Base-by-base conservation (phyloP, 2,329 filamentous ascomycete genomes). In the Pseudogymnoascus verrucosus region DNA sequence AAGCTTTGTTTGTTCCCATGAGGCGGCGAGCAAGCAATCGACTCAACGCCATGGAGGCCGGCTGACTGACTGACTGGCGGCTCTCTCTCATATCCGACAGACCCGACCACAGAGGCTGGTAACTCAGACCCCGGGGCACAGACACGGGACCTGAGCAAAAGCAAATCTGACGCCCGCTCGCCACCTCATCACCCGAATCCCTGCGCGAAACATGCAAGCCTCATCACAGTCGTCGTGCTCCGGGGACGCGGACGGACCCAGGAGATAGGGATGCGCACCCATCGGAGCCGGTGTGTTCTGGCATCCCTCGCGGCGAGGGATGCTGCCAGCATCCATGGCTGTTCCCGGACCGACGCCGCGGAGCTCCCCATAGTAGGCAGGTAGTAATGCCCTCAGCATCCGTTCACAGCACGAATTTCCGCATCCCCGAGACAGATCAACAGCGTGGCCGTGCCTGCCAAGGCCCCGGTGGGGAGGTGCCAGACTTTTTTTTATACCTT, bases 151-250 rank as follows among this genome's bases (percentile, higher is more conserved):
- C 10, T 57, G 11, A 19, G 51, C 26, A 34, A 21, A 26, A 57
- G n/a, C 2, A 28, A 34, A 19, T 57, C 51, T 57, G 26, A 12
- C 28, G 51, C 26, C 47, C n/a, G n/a, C 10, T 5, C n/a, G 10
- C 51, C 26, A 19, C 5, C 51, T 19, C 10, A 57, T 31, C 28
- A 19, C 51, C 10, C 10, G 51, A 57, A 57, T 19, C 51, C 51
- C 23, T 34, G 51, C 28, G 51, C 51, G 28, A 57, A 57, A 34
- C 51, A 57, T 34, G 51, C 51, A 57, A 57, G 51, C 51, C 51
- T 57, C 51, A 34, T 34, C 51, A 34, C 51, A 57, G 28, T n/a
- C 16, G 16, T 57, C 28, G 51, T 26, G 14, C 51, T 19, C 51
- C 51, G 28, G 5, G 10, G 28, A 57, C 26, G 51, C 51, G 51